These are phyloP conservation scores for Hordeum pubiflorum DNA, from an alignment of 202 grass and related monocot genomes.

Conservation along the genomic window DNA sequence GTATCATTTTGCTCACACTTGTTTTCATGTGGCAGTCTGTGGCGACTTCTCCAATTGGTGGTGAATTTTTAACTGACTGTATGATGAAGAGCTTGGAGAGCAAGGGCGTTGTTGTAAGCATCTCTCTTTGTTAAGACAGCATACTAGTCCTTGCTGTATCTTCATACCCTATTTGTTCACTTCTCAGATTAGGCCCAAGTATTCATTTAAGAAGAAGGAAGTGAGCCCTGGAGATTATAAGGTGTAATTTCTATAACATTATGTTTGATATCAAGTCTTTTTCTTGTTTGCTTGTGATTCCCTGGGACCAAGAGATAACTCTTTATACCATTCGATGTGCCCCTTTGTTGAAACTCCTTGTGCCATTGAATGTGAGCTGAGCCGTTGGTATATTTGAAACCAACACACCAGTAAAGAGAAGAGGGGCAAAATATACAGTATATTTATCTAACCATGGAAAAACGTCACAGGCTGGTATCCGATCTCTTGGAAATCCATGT, in stretches of 20 bases:
- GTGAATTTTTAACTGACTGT: slow-evolving; percentile 98
- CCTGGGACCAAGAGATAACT: neutral
- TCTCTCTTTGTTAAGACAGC: slow-evolving; percentile 20
- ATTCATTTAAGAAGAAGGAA: slow-evolving; percentile 98
- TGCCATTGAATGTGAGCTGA: neutral
- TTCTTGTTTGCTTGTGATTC: neutral
- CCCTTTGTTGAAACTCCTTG: neutral
- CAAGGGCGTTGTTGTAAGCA: slow-evolving; percentile 76
- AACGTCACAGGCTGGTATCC: neutral
- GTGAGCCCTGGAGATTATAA: slow-evolving; percentile 77
- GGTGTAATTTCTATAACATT: slow-evolving; percentile 42
- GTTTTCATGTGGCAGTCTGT: slow-evolving; percentile 58
- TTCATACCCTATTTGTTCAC: slow-evolving; percentile 25
- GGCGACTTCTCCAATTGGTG: slow-evolving; percentile 76
- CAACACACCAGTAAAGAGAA: neutral
- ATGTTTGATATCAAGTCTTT: slow-evolving; percentile 17
- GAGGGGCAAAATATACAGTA: neutral
- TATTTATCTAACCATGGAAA: neutral
- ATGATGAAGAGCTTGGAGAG: slow-evolving; percentile 99
- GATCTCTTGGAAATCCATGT: neutral
- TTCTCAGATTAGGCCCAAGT: slow-evolving; percentile 87
- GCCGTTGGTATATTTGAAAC: neutral
- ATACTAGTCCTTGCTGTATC: slow-evolving; percentile 20
- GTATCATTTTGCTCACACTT: slow-evolving; percentile 5
- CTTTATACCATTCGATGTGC: neutral